Conservation (phyloP, 129 eudicot species). For the Lactuca sativa region DNA sequence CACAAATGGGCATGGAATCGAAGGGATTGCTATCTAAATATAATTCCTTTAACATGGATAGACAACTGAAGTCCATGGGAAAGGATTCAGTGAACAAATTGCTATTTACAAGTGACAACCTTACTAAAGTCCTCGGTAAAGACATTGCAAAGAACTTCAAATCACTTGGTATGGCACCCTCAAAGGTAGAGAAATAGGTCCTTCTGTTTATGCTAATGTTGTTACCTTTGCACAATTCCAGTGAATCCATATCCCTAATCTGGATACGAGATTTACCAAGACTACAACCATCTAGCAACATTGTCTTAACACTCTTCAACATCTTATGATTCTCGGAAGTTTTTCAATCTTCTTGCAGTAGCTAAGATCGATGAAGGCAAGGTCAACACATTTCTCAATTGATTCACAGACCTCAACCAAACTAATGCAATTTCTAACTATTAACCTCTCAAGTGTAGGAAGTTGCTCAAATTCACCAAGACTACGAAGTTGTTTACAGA, state of each 20-base stretch:
- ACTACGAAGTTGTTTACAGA: background rate
- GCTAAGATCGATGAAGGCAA: background rate
- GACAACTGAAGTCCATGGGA: no score
- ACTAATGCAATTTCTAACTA: background rate
- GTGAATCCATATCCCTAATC: background rate
- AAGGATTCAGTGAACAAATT: no score
- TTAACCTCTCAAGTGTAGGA: background rate
- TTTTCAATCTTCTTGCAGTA: background rate
- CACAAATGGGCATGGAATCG: no score
- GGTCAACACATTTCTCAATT: background rate
- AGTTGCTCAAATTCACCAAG: background rate
- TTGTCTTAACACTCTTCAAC: background rate
- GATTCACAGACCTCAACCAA: background rate
- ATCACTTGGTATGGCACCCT: background rate
- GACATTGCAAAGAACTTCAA: background rate
- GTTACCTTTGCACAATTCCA: background rate
- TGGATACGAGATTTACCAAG: background rate
- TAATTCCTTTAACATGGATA: no score
- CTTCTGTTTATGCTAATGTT: background rate
- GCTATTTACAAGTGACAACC: no score
- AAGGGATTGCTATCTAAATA: no score
- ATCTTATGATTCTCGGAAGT: background rate
- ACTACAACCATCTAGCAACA: background rate
- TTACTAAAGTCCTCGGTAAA: no score
- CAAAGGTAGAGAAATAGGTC: background rate